These are phyloP conservation scores for Hyparrhenia diplandra DNA, from an alignment of 176 grass and related monocot genomes.

Conservation along the genomic window DNA sequence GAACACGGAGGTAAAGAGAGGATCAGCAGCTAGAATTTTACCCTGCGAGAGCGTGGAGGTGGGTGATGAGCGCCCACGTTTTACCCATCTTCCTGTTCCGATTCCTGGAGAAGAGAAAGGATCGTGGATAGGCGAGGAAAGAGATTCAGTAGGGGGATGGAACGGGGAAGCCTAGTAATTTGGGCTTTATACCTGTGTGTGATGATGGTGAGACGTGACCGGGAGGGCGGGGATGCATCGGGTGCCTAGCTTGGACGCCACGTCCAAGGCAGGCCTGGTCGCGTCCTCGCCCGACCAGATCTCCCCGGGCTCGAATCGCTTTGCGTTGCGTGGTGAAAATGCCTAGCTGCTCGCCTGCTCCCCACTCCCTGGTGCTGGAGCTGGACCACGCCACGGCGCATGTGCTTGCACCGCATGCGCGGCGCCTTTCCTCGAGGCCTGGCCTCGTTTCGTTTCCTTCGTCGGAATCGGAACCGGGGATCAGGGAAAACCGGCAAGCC, in stretches of 20 bases:
- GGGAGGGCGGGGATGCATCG: slow-evolving; percentile 40
- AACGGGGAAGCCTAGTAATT: background rate
- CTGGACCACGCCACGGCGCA: slow-evolving; percentile 1
- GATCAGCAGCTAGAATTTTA: background rate
- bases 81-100: slow-evolving; percentile 29
- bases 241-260: slow-evolving; percentile 65
- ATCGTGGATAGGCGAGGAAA: background rate
- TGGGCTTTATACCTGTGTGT: slow-evolving; percentile 16
- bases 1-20: background rate
- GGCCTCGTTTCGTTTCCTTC: background rate
- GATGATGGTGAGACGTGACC: background rate
- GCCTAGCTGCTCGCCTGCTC: background rate
- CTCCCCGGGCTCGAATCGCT: slow-evolving; percentile 27
- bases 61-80: slow-evolving; percentile 49
- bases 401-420: background rate
- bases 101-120: background rate
- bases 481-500: too few species aligned
- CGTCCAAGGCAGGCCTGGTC: slow-evolving; percentile 41
- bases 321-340: slow-evolving; percentile 34
- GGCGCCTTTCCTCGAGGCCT: background rate
- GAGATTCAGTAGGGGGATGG: slow-evolving; percentile 10
- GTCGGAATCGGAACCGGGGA: background rate
- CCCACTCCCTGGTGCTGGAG: too few species aligned
- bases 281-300: slow-evolving; percentile 21
- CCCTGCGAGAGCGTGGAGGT: slow-evolving; percentile 64